Conservation (phyloP, 495 filamentous ascomycete genomes). For the Immersiella caudata region DNA sequence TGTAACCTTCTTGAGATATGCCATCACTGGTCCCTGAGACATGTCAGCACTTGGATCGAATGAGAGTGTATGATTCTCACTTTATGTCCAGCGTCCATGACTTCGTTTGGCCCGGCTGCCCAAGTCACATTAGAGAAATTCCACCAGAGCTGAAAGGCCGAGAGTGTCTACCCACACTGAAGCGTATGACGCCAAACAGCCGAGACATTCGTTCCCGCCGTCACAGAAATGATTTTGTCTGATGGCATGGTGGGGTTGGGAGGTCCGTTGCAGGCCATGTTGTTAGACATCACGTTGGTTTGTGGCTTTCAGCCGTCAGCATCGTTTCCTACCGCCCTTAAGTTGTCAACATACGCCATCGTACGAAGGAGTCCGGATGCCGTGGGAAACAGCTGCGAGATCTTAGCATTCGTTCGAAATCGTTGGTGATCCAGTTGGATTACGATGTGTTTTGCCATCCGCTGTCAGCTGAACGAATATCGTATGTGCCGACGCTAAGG, state of each 20-base stretch:
- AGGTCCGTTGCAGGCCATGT: slow-evolving; percentile 58
- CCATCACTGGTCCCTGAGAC: slow-evolving; percentile 44
- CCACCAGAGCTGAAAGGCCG: background rate
- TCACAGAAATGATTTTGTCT: slow-evolving; percentile 48
- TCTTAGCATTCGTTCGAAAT: background rate
- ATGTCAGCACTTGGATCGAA: background rate
- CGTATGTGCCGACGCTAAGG: slow-evolving; percentile 47
- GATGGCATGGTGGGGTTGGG: slow-evolving; percentile 53
- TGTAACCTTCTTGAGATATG: slow-evolving; percentile 53
- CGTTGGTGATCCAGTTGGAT: background rate
- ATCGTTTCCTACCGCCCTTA: background rate
- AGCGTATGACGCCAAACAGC: slow-evolving; percentile 52
- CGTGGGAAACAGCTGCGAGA: slow-evolving; percentile 28
- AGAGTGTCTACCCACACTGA: slow-evolving; percentile 26
- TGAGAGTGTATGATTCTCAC: background rate
- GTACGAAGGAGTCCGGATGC: slow-evolving; percentile 41
- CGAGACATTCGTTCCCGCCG: slow-evolving; percentile 46
- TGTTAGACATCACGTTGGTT: slow-evolving; percentile 49
- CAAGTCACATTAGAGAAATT: background rate
- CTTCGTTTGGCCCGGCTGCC: slow-evolving; percentile 43
- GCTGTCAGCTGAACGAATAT: slow-evolving; percentile 54
- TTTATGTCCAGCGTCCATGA: slow-evolving; percentile 51
- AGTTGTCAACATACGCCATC: slow-evolving; percentile 32
- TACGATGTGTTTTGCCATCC: slow-evolving; percentile 37
- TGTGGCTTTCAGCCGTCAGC: slow-evolving; percentile 38